These are phyloP conservation scores for Drechmeria coniospora DNA, from an alignment of 2,329 filamentous ascomycete species.

Conservation along the genomic window DNA sequence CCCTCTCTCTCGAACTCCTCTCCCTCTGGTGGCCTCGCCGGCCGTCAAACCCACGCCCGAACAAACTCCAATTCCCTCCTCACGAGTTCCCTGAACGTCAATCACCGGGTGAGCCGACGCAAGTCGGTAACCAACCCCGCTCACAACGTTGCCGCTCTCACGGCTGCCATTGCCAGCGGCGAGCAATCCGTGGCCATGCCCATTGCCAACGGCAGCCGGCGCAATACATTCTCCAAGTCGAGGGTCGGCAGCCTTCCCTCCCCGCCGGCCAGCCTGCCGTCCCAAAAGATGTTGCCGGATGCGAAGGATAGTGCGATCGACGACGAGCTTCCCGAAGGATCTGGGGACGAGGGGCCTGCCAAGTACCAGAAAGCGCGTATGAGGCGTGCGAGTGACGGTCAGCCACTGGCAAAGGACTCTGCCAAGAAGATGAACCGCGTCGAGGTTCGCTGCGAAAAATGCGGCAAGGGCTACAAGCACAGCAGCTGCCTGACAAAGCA, in stretches of 20 bases:
- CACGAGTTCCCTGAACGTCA: conserved; percentile 59
- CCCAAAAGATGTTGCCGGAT: conserved; percentile 34
- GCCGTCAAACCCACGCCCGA: conserved; percentile 51
- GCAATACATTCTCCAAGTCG: conserved; percentile 55
- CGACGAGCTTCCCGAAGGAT: conserved; percentile 47
- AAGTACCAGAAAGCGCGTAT: conserved; percentile 34
- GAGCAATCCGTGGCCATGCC: conserved; percentile 38
- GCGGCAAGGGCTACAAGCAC: conserved; percentile 99
- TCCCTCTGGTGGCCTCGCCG: conserved; percentile 40
- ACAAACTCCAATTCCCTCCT: conserved; percentile 73
- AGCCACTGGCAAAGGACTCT: conserved; percentile 68
- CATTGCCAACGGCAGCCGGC: conserved; percentile 42
- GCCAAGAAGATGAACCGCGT: conserved; percentile 67
- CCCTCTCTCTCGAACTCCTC: conserved; percentile 42
- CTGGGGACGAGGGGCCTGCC: conserved; percentile 35
- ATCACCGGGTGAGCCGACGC: conserved; percentile 75
- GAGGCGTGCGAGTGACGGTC: conserved; percentile 68
- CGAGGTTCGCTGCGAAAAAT: conserved; percentile 92
- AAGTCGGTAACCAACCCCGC: conserved; percentile 78
- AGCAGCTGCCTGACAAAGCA: conserved; percentile 99
- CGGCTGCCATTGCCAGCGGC: conserved; percentile 57
- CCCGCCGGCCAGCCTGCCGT: conserved; percentile 54
- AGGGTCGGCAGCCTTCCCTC: conserved; percentile 42
- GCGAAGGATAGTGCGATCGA: conserved; percentile 51
- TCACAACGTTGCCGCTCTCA: conserved; percentile 59